Conservation (phyloP, 345 rosid genomes). For the Chamaenerion angustifolium region DNA sequence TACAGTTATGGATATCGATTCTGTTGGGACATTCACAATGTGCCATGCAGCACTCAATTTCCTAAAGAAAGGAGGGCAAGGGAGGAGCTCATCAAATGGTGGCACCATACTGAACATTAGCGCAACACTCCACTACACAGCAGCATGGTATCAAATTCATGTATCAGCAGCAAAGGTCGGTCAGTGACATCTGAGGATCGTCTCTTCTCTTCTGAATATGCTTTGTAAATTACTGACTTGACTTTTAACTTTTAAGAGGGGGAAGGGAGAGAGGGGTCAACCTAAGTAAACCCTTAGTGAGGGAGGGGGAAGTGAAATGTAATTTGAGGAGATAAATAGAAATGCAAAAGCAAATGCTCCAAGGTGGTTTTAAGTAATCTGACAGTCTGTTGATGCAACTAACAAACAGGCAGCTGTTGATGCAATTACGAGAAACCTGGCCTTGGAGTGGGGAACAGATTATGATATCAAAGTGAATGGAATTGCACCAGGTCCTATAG, state of each 20-base stretch:
- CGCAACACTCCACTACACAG: constrained; percentile 67
- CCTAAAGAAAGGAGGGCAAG: constrained; percentile 58
- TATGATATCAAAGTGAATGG: constrained; percentile 50
- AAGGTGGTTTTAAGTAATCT: too few species aligned
- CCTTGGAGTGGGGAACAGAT: constrained; percentile 78
- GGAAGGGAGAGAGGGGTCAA: too few species aligned
- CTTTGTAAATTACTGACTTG: too few species aligned
- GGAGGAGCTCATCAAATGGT: constrained; percentile 29
- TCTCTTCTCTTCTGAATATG: too few species aligned
- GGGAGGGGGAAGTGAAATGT: background rate
- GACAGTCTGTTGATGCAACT: too few species aligned
- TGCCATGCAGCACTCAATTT: constrained; percentile 52
- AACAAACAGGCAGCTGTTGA: constrained; percentile 63
- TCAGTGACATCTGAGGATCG: background rate
- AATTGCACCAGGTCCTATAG: constrained; percentile 78
- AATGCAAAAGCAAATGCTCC: too few species aligned
- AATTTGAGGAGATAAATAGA: background rate
- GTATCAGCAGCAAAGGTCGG: constrained; percentile 80
- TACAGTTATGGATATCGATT: constrained; percentile 70
- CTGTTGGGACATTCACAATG: constrained; percentile 76
- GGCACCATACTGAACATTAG: constrained; percentile 65
- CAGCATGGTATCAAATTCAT: constrained; percentile 75
- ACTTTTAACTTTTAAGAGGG: background rate
- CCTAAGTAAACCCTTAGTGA: too few species aligned
- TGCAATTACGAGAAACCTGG: constrained; percentile 53